Evolutionary conservation across 257 asterid species (phyloP).

Genomic region (Jacaranda mimosifolia): DNA sequence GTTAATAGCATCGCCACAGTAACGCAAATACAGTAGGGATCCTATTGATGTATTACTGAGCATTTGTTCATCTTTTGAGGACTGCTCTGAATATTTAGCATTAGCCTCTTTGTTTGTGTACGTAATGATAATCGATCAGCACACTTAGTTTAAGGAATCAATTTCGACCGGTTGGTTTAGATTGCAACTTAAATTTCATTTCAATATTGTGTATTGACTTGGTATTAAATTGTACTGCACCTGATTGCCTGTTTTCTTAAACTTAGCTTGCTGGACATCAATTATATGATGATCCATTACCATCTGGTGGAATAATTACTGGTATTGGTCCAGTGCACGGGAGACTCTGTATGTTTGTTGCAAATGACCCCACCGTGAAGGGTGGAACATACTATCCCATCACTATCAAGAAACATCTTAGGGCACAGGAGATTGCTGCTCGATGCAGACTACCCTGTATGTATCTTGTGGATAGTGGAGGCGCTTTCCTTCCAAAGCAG

Average conservation of each 20-base stretch:
- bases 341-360: slow-evolving; percentile 90
- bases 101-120: slow-evolving; percentile 20
- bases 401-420: slow-evolving; percentile 94
- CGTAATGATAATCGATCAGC: not conserved
- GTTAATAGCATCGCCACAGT: not conserved
- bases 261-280: slow-evolving; percentile 93
- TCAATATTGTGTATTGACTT: not conserved
- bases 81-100: too few relatives aligned
- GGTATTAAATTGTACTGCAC: slow-evolving; percentile 3
- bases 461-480: slow-evolving; percentile 99
- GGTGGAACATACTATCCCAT: slow-evolving; percentile 98
- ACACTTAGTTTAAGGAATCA: slow-evolving; percentile 11
- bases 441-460: slow-evolving; percentile 87
- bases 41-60: slow-evolving; percentile 7
- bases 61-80: too few relatives aligned
- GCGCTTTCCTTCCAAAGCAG: slow-evolving; percentile 98
- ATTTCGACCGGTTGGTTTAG: not conserved
- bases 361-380: slow-evolving; percentile 97
- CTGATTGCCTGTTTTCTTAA: slow-evolving; percentile 40
- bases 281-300: slow-evolving; percentile 83
- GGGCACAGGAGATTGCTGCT: slow-evolving; percentile 98
- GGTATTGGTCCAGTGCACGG: slow-evolving; percentile 97
- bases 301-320: slow-evolving; percentile 93
- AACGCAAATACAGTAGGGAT: slow-evolving; percentile 6
- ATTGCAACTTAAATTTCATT: slow-evolving; percentile 23